Evolutionary conservation across 2,329 filamentous ascomycete species (phyloP), one percentile per base, ranked within the genome.

Genomic region (Penicillium frequentans): DNA sequence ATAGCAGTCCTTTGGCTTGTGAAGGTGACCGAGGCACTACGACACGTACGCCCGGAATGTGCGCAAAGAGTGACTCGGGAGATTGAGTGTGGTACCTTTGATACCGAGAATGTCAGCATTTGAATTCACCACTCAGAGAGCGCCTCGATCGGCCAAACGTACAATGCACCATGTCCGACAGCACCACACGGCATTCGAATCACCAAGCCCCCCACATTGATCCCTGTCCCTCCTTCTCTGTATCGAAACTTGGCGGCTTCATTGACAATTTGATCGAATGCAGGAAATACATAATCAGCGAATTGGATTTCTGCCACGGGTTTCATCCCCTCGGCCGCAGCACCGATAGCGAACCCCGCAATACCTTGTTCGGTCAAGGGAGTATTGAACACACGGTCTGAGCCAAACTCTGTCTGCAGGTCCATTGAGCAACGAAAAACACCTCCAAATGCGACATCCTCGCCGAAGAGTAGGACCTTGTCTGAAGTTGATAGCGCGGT

Each of bases 401-500:
- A 83, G 9, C 95, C 95, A 73, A 95, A 96, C 55, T 91, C 91
- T 60, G 92, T 90, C 31, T 91, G 87, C 16, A 99, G 82, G 66
- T 93, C 91, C 86, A 95, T 93, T 31, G 91, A 93, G 76, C 92
- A 97, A 55, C 95, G 85, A 71, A 99, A 99, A 16, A 99, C 95
- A 53, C 95, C 95, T 43, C 95, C 95, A 67, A 99, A 99, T 14
- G 95, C 91, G 8, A 99, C 92, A 71, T 99, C 95, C 75, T 99
- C 95, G 43, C 95, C 95, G 68, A 99, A 99, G 10, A 99, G 83
- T 55, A 98, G 79, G 23, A 96, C 91, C 19, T 88, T 87, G 62
- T 96, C 91, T 67, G 97, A 93, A 35, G 88, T 85, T 16, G 89
- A 85, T 27, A 99, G 82, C 24, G 93, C 91, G 57, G 89, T 90